These are phyloP conservation scores for Eremochloa ophiuroides DNA, from an alignment of 176 grass and related monocot species.

Conservation along the genomic window DNA sequence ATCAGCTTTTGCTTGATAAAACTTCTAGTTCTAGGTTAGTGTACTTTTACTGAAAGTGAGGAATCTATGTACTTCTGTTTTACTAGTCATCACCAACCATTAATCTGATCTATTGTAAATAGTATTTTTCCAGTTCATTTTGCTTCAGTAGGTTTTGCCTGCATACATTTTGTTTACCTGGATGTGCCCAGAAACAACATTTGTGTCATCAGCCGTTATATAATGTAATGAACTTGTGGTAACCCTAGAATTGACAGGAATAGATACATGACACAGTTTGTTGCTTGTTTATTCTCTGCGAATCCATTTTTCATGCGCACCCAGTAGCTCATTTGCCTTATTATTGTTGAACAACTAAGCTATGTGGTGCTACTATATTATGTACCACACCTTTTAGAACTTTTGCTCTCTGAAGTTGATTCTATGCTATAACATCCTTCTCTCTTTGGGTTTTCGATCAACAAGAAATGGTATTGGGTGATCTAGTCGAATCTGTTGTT, in stretches of 20 bases:
- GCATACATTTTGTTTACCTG: background rate
- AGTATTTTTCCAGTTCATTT: background rate
- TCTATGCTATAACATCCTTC: background rate
- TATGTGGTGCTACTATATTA: background rate
- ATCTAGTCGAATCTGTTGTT: background rate
- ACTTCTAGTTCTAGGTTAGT: background rate
- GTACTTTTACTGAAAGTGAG: background rate
- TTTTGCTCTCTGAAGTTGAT: conserved; percentile 2
- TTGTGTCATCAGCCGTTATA: background rate
- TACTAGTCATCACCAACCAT: background rate
- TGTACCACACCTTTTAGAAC: background rate
- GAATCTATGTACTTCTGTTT: background rate
- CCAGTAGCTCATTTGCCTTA: background rate
- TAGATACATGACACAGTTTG: background rate
- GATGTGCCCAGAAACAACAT: background rate
- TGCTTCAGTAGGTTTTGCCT: background rate
- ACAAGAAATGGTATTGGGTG: background rate
- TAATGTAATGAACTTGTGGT: background rate
- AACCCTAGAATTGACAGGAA: background rate
- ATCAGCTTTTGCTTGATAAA: background rate
- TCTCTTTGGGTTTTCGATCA: background rate
- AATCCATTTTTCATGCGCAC: background rate
- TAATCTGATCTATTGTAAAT: background rate
- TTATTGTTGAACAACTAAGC: background rate
- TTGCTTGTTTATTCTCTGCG: background rate